phyloP scores from a whole-genome alignment of 768 basidiomycete genomes.

The Mycena crocata region DNA sequence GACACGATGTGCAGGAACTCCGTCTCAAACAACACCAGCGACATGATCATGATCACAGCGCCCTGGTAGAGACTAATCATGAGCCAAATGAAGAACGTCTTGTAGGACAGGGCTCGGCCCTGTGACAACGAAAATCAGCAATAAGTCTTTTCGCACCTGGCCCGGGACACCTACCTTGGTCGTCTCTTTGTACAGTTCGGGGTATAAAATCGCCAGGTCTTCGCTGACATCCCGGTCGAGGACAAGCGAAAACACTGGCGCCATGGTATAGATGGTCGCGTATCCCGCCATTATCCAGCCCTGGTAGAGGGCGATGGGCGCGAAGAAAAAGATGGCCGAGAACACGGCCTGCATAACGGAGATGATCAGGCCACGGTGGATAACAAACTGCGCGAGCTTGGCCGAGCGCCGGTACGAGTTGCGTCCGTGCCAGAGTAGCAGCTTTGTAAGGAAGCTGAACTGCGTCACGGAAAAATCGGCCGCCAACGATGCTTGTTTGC shows the following conservation, averaged over 20 bases:
- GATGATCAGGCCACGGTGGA: conserved; percentile 96
- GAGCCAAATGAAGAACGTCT: conserved; percentile 98
- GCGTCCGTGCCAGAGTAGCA: conserved; percentile 98
- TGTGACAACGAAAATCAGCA: conserved; percentile 43
- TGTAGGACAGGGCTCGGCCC: conserved; percentile 95
- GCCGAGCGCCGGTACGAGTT: conserved; percentile 99
- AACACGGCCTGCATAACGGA: conserved; percentile 98
- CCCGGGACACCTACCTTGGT: conserved; percentile 77
- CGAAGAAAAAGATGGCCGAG: conserved; percentile 92
- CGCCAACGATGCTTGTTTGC: conserved; percentile 98
- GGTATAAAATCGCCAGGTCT: conserved; percentile 94
- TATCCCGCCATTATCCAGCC: conserved; percentile 99
- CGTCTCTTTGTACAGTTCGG: conserved; percentile 97
- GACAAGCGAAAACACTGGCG: conserved; percentile 97
- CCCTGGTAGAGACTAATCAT: conserved; percentile 99
- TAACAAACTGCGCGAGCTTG: conserved; percentile 98
- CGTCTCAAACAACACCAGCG: conserved; percentile 93
- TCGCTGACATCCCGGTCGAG: conserved; percentile 96
- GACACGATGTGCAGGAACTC: conserved; percentile 99
- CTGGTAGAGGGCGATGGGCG: conserved; percentile 97
- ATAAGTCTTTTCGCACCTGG: background rate
- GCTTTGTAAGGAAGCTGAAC: conserved; percentile 94
- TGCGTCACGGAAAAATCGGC: conserved; percentile 99
- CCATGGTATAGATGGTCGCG: conserved; percentile 97
- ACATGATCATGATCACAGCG: conserved; percentile 98